Evolutionary conservation across 148 eudicot genomes (phyloP).

Genomic region (Nepenthes mirabilis): DNA sequence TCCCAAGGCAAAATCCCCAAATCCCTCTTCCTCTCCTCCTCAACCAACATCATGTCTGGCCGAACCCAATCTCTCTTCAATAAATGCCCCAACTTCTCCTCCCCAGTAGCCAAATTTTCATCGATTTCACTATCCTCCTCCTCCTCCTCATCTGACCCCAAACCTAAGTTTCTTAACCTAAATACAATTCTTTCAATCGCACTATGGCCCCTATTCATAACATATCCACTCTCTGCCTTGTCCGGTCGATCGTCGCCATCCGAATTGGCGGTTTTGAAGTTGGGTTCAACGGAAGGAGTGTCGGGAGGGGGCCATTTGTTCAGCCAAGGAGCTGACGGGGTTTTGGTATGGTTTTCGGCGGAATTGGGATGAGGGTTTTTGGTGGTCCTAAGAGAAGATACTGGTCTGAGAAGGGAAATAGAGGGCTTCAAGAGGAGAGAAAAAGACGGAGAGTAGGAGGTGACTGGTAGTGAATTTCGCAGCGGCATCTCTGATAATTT

Average conservation of each 20-base stretch:
- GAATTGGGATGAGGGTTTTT: slow-evolving; percentile 20
- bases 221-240: slow-evolving; percentile 4
- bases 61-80: slow-evolving; percentile 88
- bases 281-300: slow-evolving; percentile 8
- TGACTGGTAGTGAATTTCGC: slow-evolving; percentile 14
- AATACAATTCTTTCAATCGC: slow-evolving; percentile 82
- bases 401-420: slow-evolving; percentile 23
- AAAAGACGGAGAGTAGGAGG: slow-evolving; percentile 13
- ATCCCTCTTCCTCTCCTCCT: slow-evolving; percentile 32
- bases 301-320: slow-evolving; percentile 47
- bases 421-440: slow-evolving; percentile 19
- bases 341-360: slow-evolving; percentile 15
- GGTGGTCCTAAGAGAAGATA: slow-evolving; percentile 30
- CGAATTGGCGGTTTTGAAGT: neutral
- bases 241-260: slow-evolving; percentile 3
- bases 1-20: slow-evolving; percentile 76
- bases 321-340: slow-evolving; percentile 50
- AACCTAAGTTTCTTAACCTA: slow-evolving; percentile 59
- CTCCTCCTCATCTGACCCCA: slow-evolving; percentile 55
- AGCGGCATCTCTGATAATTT: slow-evolving; percentile 34
- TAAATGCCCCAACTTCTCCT: slow-evolving; percentile 81
- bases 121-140: slow-evolving; percentile 16
- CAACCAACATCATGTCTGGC: slow-evolving; percentile 52
- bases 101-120: slow-evolving; percentile 14
- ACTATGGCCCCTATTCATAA: slow-evolving; percentile 17